Evolutionary conservation across 306 rosid species (phyloP).

Genomic region (Casuarina glauca): DNA sequence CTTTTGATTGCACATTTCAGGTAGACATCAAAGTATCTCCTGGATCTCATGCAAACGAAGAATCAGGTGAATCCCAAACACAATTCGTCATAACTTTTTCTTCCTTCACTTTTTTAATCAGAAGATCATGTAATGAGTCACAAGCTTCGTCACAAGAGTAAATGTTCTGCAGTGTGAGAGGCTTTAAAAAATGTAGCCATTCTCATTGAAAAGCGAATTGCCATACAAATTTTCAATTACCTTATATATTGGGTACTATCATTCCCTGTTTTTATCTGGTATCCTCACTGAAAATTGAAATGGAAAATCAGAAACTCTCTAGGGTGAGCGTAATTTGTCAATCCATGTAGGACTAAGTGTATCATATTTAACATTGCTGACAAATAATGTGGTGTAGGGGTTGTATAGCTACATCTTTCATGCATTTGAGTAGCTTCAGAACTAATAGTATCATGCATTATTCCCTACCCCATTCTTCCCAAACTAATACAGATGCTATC

Average conservation of each 20-base stretch:
- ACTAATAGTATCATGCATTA: neutral
- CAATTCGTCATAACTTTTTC: neutral
- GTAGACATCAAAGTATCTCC: conserved; percentile 96
- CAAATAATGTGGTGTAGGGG: no score
- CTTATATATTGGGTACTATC: neutral
- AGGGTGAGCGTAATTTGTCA: neutral
- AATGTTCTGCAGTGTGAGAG: neutral
- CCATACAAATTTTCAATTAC: neutral
- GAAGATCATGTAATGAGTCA: neutral
- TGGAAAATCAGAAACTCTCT: neutral
- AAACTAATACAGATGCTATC: conserved; percentile 14
- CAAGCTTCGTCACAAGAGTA: neutral
- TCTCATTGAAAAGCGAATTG: neutral
- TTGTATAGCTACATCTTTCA: neutral
- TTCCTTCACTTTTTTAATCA: neutral
- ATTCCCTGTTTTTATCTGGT: neutral
- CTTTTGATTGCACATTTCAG: conserved; percentile 37
- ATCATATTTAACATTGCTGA: neutral
- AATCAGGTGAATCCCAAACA: conserved; percentile 59
- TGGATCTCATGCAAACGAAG: conserved; percentile 95
- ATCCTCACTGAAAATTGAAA: neutral
- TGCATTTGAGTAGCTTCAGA: neutral
- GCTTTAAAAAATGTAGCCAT: neutral
- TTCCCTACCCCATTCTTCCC: neutral
- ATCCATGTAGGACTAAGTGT: neutral